Conservation (phyloP, 2,329 filamentous ascomycete species). For the Lachnellula occidentalis region DNA sequence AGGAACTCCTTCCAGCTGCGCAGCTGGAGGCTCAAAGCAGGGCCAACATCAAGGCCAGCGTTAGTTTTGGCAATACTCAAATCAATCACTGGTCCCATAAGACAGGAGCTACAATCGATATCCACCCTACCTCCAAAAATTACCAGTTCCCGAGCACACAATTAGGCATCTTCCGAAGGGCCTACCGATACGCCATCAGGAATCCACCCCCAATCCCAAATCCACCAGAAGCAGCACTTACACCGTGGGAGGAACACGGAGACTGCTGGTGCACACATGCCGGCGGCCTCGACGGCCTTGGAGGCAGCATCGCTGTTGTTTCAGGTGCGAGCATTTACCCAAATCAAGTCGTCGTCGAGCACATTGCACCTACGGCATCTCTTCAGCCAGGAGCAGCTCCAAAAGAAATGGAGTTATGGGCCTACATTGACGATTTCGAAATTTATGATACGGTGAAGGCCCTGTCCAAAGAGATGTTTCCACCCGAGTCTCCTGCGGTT, state of each 20-base stretch:
- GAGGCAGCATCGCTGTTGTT: slow-evolving; percentile 60
- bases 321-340: slow-evolving; percentile 56
- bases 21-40: slow-evolving; percentile 26
- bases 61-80: slow-evolving; percentile 29
- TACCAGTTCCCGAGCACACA: slow-evolving; percentile 35
- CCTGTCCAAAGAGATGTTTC: slow-evolving; percentile 32
- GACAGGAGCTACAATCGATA: slow-evolving; percentile 61
- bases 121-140: slow-evolving; percentile 52
- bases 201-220: slow-evolving; percentile 24
- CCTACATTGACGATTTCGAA: slow-evolving; percentile 44
- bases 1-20: slow-evolving; percentile 15
- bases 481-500: slow-evolving; percentile 28
- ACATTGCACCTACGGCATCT: slow-evolving; percentile 58
- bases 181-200: slow-evolving; percentile 21
- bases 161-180: slow-evolving; percentile 22
- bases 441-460: slow-evolving; percentile 33
- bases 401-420: slow-evolving; percentile 65
- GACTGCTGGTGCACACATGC: slow-evolving; percentile 80
- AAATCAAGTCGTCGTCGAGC: slow-evolving; percentile 66
- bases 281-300: slow-evolving; percentile 38
- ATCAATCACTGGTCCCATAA: slow-evolving; percentile 70
- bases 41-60: slow-evolving; percentile 19
- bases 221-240: slow-evolving; percentile 52
- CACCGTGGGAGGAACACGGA: slow-evolving; percentile 68
- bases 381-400: slow-evolving; percentile 59